Base-by-base conservation (phyloP, 257 asterid genomes). In the Verbena officinalis region DNA sequence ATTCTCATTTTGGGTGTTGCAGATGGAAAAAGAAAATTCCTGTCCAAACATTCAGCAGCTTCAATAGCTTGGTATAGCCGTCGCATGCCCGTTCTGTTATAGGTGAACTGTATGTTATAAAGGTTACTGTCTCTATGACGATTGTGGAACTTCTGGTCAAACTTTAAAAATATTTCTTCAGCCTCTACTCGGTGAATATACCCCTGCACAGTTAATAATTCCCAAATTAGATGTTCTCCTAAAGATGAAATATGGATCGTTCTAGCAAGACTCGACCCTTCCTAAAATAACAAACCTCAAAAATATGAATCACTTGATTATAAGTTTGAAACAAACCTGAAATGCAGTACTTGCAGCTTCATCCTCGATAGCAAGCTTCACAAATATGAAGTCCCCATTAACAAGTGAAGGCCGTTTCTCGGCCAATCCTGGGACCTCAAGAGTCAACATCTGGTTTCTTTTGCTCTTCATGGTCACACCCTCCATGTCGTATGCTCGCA, bases 391-490 rank as follows among this genome's bases (percentile, higher is more conserved):
- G 70, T 94, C 97, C 52, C 99, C 96, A 48, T 1, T 31, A 63
- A 88, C 89, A 75, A 94, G 96, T 17, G 99, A 90, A 11, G 99
- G 99, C 72, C 99, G 83, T 76, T 81, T 94, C 84, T 94, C 99
- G 19, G 99, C 99, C 75, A 94, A 79, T 52, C 97, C 99, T 0
- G 97, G 97, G 73, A 94, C 97, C 85, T 80, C 95, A 45, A 94
- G 95, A 39, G 91, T 67, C 74, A 94, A 75, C 60, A 81, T 75
- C 36, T 74, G 84, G 31, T 42, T 59, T 36, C 74, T 67, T 70
- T 63, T 82, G 21, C 71, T 80, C 73, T 62, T 84, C 93, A 94
- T 64, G 27, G 73, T 34, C 69, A 84, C 91, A 33, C 27, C 16
- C 78, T 80, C 95, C 97, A 90, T 90, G 77, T 80, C 86, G 77